Evolutionary conservation across 2,329 filamentous ascomycete genomes (phyloP).

Genomic region (Diplodia sapinea): DNA sequence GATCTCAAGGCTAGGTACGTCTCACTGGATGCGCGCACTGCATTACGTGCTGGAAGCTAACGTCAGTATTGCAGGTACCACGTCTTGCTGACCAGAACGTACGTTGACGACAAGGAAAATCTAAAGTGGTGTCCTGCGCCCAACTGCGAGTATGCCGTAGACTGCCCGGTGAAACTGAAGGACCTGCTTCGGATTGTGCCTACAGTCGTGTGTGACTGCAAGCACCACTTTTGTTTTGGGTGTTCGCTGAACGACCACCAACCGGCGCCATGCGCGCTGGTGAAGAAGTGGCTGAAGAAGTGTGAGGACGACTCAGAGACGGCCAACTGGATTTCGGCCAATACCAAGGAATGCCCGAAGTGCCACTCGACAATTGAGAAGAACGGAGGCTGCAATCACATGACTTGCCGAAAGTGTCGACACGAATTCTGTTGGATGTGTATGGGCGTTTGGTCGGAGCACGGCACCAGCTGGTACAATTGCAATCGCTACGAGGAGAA

Average conservation of each 20-base stretch:
- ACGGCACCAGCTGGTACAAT: slow-evolving; percentile 99
- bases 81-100: slow-evolving; percentile 86
- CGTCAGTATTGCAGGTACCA: slow-evolving; percentile 67
- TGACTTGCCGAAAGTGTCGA: slow-evolving; percentile 95
- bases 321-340: slow-evolving; percentile 98
- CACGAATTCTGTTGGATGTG: slow-evolving; percentile 99
- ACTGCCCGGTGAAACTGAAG: slow-evolving; percentile 86
- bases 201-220: slow-evolving; percentile 84
- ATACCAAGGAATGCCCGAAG: slow-evolving; percentile 97
- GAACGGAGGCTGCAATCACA: slow-evolving; percentile 97
- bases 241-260: slow-evolving; percentile 90
- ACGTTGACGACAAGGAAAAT: slow-evolving; percentile 94
- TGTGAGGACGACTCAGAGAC: slow-evolving; percentile 98
- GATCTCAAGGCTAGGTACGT: slow-evolving; percentile 62
- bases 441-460: slow-evolving; percentile 98
- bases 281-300: slow-evolving; percentile 97
- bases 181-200: slow-evolving; percentile 86
- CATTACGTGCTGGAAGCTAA: slow-evolving; percentile 28
- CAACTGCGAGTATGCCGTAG: slow-evolving; percentile 92
- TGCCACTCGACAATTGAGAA: slow-evolving; percentile 98
- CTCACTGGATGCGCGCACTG: not conserved
- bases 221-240: slow-evolving; percentile 92
- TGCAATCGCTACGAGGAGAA: slow-evolving; percentile 98
- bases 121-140: slow-evolving; percentile 98
- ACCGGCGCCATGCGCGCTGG: slow-evolving; percentile 86